phyloP scores from a whole-genome alignment of 2,329 filamentous ascomycete genomes.

The Hawksworthiomyces lignivorus region DNA sequence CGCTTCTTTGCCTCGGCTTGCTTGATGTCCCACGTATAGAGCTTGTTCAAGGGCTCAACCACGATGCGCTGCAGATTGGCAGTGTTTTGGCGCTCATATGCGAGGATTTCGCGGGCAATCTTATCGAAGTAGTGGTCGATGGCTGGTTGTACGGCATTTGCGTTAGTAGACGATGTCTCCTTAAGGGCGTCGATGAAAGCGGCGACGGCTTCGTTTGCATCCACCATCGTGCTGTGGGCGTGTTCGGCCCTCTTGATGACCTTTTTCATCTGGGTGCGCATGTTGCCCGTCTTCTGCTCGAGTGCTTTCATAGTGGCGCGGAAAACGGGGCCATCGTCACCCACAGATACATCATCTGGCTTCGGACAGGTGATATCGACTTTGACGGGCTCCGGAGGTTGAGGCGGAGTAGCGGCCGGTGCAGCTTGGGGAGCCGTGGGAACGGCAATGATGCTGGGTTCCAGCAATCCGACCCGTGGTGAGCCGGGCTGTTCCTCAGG shows the following conservation, averaged over 20 bases:
- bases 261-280: conserved; percentile 92
- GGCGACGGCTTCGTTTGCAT: conserved; percentile 78
- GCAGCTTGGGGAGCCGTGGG: conserved; percentile 25
- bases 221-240: conserved; percentile 68
- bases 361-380: conserved; percentile 83
- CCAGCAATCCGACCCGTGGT: conserved; percentile 27
- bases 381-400: conserved; percentile 51
- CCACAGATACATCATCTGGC: conserved; percentile 76
- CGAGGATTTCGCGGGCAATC: conserved; percentile 82
- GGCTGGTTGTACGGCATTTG: conserved; percentile 92
- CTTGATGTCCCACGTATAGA: conserved; percentile 96
- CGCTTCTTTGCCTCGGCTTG: conserved; percentile 94
- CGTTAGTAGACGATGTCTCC: conserved; percentile 84
- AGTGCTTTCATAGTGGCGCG: conserved; percentile 93
- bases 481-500: conserved; percentile 54
- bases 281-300: conserved; percentile 92
- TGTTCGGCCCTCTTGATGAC: conserved; percentile 91
- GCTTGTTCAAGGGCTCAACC: conserved; percentile 83
- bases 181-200: conserved; percentile 79
- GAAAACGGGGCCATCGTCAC: conserved; percentile 91
- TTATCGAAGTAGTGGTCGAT: conserved; percentile 98
- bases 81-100: conserved; percentile 80
- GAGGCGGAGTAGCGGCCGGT: conserved; percentile 3
- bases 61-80: conserved; percentile 82
- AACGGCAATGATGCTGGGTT: conserved; percentile 14